Evolutionary conservation across 345 rosid species (phyloP), one percentile per base, ranked within the genome.

Genomic region (Rhodamnia rubescens): DNA sequence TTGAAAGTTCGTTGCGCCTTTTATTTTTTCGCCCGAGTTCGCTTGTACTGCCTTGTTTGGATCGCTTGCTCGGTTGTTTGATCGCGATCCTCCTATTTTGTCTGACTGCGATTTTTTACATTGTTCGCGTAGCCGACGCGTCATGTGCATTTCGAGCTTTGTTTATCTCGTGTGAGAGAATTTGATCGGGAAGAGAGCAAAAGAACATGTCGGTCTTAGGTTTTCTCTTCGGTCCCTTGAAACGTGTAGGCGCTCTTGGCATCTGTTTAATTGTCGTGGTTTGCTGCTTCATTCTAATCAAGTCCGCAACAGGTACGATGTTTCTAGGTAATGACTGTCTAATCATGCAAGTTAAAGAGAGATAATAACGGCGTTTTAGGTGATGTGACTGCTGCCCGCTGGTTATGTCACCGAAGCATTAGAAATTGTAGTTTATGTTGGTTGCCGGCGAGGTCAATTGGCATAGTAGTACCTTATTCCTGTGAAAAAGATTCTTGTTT

Each of bases 11-110:
- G 85, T 88, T n/a, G 85, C 57, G 58, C 54, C 13, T 50, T 11
- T 50, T 50, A 11, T 50, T 50, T 50, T 32, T 74, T 54, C 16
- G 4, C 80, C 42, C 87, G 88, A 84, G 84, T 86, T 93, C 50
- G 83, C 74, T 47, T 88, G 85, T 69, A 82, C 61, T 82, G 52
- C 24, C 80, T 36, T 69, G 47, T 36, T 69, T 69, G 47, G 26
- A 69, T 69, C 47, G 24, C 24, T 69, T 11, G 44, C 2, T 69
- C 1, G 78, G 3, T 69, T 4, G 4, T 36, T 36, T 36, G 47
- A 36, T 32, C 80, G 80, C 47, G 47, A 36, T 69, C 80, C 18
- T 69, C 78, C 10, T 50, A 50, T 50, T 50, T 57, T 26, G 26
- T 69, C 13, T 36, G 78, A 4, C 80, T 20, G 26, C 80, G 1